Percentiles rank a stretch among this genome's conserved stretches.
Conservation (phyloP, 179 eudicot genomes). For the Camellia oleifera region DNA sequence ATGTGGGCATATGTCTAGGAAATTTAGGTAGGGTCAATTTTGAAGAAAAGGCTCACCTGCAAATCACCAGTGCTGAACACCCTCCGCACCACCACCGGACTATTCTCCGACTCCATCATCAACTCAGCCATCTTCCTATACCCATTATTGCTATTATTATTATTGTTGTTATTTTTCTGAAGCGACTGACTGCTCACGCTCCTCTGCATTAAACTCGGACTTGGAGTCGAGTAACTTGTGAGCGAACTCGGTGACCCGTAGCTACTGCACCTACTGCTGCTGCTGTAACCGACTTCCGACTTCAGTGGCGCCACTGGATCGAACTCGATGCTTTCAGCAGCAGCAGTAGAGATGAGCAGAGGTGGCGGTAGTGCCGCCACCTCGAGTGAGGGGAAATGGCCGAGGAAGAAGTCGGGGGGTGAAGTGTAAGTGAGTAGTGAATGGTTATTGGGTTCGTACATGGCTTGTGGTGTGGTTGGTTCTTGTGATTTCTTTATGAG, state of each 20-base stretch:
- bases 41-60: slow-evolving; percentile 35
- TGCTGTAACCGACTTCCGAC: slow-evolving; percentile 27
- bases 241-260: slow-evolving; percentile 58
- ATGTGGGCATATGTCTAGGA: no score
- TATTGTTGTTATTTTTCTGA: slow-evolving; percentile 15
- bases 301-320: slow-evolving; percentile 27
- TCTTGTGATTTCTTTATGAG: neutral
- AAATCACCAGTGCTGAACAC: slow-evolving; percentile 58
- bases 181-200: slow-evolving; percentile 45
- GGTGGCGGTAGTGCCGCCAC: slow-evolving; percentile 28
- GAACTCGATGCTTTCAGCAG: slow-evolving; percentile 20
- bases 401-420: slow-evolving; percentile 20
- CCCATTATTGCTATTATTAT: neutral
- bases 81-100: slow-evolving; percentile 39
- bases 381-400: slow-evolving; percentile 31
- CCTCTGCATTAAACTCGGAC: slow-evolving; percentile 46
- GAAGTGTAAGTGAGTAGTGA: slow-evolving; percentile 24
- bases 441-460: slow-evolving; percentile 47
- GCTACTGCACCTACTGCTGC: slow-evolving; percentile 47
- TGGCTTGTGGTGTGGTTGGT: slow-evolving; percentile 11
- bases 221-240: slow-evolving; percentile 31
- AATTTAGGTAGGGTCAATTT: no score
- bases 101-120: slow-evolving; percentile 27
- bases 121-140: slow-evolving; percentile 24
- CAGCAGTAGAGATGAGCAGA: slow-evolving; percentile 22